These are phyloP conservation scores for Sporothrix curviconia DNA, from an alignment of 2,329 filamentous ascomycete species.

Conservation along the genomic window DNA sequence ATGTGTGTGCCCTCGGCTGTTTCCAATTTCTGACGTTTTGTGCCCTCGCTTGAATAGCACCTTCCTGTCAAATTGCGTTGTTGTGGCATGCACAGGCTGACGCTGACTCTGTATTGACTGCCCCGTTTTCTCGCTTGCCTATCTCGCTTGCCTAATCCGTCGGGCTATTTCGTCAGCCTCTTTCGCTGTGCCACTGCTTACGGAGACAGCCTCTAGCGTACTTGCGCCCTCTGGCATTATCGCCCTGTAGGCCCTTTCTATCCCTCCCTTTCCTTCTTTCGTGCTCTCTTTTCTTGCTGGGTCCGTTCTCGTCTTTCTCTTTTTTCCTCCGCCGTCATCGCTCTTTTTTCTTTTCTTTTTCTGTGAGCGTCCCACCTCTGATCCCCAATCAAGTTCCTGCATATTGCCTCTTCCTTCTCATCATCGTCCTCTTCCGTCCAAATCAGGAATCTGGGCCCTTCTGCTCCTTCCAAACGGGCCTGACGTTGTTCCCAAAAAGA, in stretches of 20 bases:
- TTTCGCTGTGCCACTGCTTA: background rate
- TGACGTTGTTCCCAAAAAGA: background rate
- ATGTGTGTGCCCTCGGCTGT: background rate
- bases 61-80: too few relatives aligned
- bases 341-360: background rate
- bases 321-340: background rate
- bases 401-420: background rate
- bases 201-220: background rate
- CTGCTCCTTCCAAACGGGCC: background rate
- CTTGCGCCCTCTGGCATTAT: background rate
- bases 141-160: slow-evolving; percentile 8
- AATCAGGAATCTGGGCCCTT: slow-evolving; percentile 7
- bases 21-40: background rate
- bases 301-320: too few relatives aligned
- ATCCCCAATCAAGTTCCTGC: slow-evolving; percentile 1
- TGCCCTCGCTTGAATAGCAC: too few relatives aligned
- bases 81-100: background rate
- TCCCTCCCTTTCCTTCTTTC: background rate
- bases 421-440: background rate
- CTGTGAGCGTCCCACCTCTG: background rate
- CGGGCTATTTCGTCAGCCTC: slow-evolving; percentile 4
- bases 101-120: slow-evolving; percentile 1
- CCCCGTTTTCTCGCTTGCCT: too few relatives aligned
- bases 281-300: too few relatives aligned
- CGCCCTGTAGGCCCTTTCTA: background rate